Conservation (phyloP, 2,329 filamentous ascomycete species). For the Fusarium euwallaceae region DNA sequence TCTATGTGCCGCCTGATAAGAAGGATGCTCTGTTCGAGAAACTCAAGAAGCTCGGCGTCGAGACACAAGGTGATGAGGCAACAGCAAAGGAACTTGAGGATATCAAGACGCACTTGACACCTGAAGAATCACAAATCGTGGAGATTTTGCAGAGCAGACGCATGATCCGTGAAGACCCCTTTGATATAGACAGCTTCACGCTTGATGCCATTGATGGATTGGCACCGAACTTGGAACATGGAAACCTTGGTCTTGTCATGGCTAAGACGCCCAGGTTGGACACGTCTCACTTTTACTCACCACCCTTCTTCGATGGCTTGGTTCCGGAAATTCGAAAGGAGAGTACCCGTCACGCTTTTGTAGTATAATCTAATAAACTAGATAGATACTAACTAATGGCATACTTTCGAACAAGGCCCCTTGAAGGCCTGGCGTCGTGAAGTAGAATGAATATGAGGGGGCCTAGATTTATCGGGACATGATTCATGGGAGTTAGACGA, state of each 20-base stretch:
- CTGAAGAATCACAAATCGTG: conserved; percentile 45
- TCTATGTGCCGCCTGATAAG: too few relatives aligned
- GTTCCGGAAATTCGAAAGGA: neutral
- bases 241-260: conserved; percentile 31
- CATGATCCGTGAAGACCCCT: conserved; percentile 47
- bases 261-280: neutral
- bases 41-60: too few relatives aligned
- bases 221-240: conserved; percentile 42
- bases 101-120: conserved; percentile 37
- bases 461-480: too few relatives aligned
- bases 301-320: neutral
- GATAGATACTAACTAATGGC: too few relatives aligned
- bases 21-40: too few relatives aligned
- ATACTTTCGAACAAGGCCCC: too few relatives aligned
- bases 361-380: neutral
- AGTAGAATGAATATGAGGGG: too few relatives aligned
- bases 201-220: conserved; percentile 43
- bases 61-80: neutral
- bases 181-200: conserved; percentile 52
- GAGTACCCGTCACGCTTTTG: conserved; percentile 2
- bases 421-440: too few relatives aligned
- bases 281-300: neutral
- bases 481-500: neutral
- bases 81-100: conserved; percentile 1
- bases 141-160: conserved; percentile 47